Base-by-base conservation (phyloP, 495 filamentous ascomycete species). In the Penicillium argentinense region DNA sequence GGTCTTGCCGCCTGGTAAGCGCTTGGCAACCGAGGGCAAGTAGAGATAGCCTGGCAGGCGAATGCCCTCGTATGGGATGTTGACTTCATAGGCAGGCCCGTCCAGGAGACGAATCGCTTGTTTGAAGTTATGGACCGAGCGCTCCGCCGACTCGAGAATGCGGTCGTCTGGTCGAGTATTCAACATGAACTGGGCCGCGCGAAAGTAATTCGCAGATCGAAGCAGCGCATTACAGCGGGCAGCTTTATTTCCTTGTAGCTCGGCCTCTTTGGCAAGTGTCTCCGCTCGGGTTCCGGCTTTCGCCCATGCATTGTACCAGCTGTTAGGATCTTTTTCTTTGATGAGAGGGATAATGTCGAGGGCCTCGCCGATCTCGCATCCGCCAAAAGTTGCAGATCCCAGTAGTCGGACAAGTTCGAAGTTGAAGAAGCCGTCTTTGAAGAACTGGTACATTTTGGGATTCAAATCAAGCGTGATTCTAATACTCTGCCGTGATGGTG, bases 341-440 rank as follows among this genome's bases (percentile, higher is more conserved):
- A 78, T 72, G 9, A 67, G 39, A 6, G 47, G 55, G 0, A 56
- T 53, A 1, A 69, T 72, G 14, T 69, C 64, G 6, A 76, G 62
- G 18, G 52, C 54, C 45, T 81, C 75, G 1, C 45, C 64, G 5
- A 68, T 45, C 5, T 81, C 77, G 24, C 39, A 11, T 36, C 75
- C 75, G 3, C 57, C 61, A 24, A 39, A 39, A 0, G 66, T 54
- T 0, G 69, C 56, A 1, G 43, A 70, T 38, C 59, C 63, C 3
- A 81, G 66, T 11, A 79, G 30, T 0, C 76, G 69, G 6, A 69
- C 13, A 3, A 53, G 24, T 39, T 81, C 76, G 54, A 81, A 79
- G 39, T 78, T 44, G 63, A 72, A 75, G 22, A 75, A 74, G 19
- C 11, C 29, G 5, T 30, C 45, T 27, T 57, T 49, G 56, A 69